A percentile compares a stretch with the other conserved stretches of the same genome.
Conservation (phyloP, 441 rosid species). For the Adansonia madagascariensis region DNA sequence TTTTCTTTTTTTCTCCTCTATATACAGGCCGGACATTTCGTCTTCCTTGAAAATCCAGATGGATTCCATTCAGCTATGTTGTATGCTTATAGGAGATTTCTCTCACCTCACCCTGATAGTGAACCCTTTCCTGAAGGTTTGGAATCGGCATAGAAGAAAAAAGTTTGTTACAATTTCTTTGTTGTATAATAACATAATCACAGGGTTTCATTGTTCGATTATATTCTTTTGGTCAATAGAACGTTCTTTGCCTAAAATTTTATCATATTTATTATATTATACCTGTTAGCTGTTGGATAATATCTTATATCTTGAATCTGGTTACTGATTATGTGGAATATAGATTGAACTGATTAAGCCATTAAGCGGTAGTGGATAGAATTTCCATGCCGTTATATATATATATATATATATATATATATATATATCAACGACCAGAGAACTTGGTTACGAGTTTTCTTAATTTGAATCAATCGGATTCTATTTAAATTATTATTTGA, state of each 20-base stretch:
- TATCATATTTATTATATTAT: background rate
- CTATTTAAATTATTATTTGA: too few species aligned
- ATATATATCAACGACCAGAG: too few species aligned
- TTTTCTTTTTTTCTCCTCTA: background rate
- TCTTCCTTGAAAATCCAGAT: slow-evolving; percentile 78
- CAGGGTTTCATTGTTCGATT: background rate
- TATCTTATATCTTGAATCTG: background rate
- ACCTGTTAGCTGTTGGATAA: background rate
- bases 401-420: too few species aligned
- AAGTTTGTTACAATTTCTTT: slow-evolving; percentile 17
- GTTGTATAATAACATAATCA: slow-evolving; percentile 10
- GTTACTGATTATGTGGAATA: background rate
- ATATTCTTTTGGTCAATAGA: slow-evolving; percentile 4
- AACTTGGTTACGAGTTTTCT: too few species aligned
- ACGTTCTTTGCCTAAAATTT: slow-evolving; percentile 26
- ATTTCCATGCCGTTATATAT: too few species aligned
- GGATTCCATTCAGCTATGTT: slow-evolving; percentile 76
- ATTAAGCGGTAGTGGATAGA: background rate
- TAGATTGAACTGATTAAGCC: background rate
- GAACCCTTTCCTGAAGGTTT: slow-evolving; percentile 69
- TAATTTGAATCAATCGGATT: too few species aligned
- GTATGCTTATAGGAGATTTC: slow-evolving; percentile 72
- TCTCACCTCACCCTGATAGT: slow-evolving; percentile 53
- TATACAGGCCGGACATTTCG: slow-evolving; percentile 84
- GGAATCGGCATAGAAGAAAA: slow-evolving; percentile 50